A percentile compares a stretch with the other conserved stretches of the same genome.
phyloP scores from a whole-genome alignment of 2,329 filamentous ascomycete species.

The Pseudocercospora macadamiae region DNA sequence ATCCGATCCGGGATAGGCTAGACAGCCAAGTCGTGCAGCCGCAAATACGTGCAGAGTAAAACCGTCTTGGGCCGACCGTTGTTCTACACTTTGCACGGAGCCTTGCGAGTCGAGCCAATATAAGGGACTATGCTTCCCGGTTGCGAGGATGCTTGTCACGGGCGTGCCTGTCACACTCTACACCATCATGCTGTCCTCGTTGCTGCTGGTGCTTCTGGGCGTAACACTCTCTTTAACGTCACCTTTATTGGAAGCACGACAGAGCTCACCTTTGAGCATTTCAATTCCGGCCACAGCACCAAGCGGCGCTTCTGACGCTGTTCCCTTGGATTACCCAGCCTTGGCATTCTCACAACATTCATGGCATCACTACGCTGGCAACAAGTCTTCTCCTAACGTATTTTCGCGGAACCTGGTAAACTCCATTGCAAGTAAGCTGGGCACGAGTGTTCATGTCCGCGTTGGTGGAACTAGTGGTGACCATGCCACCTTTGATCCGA shows the following conservation, averaged over 20 bases:
- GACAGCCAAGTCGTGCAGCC: background rate
- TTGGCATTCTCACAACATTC: slow-evolving; percentile 19
- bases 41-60: background rate
- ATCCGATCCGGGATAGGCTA: background rate
- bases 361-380: slow-evolving; percentile 23
- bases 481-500: slow-evolving; percentile 11
- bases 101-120: background rate
- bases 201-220: slow-evolving; percentile 2
- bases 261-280: background rate
- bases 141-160: background rate
- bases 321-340: slow-evolving; percentile 8
- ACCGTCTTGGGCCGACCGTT: background rate
- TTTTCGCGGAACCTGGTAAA: slow-evolving; percentile 20
- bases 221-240: background rate
- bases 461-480: slow-evolving; percentile 23
- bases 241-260: slow-evolving; percentile 1
- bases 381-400: slow-evolving; percentile 16
- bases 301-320: background rate
- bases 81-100: background rate
- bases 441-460: slow-evolving; percentile 18
- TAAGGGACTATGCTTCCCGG: background rate
- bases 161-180: background rate
- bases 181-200: background rate
- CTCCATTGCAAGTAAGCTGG: slow-evolving; percentile 12
- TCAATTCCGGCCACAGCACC: slow-evolving; percentile 1